Evolutionary conservation across 148 eudicot genomes (phyloP).

Genomic region (Camellia lanceoleosa): DNA sequence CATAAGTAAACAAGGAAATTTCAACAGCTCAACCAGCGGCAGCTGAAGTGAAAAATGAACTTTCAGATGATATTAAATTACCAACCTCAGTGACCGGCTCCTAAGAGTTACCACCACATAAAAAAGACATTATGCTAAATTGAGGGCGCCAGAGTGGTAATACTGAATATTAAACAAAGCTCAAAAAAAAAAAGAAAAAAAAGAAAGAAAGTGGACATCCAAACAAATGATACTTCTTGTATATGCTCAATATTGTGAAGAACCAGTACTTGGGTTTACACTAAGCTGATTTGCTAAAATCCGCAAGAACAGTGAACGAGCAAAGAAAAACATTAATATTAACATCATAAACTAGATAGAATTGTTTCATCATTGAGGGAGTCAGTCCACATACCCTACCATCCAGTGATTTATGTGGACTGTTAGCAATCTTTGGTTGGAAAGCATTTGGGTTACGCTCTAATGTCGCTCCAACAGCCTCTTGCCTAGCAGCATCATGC

Average conservation of each 20-base stretch:
- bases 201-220: too few relatives aligned
- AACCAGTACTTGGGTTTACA: background rate
- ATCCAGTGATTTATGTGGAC: slow-evolving; percentile 51
- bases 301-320: background rate
- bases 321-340: background rate
- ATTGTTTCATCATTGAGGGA: background rate
- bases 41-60: background rate
- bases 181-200: too few relatives aligned
- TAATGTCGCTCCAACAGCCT: slow-evolving; percentile 44
- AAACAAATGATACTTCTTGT: too few relatives aligned
- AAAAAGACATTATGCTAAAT: too few relatives aligned
- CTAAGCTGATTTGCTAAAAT: background rate
- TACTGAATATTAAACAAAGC: too few relatives aligned
- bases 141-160: too few relatives aligned
- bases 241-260: background rate
- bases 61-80: too few relatives aligned
- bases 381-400: slow-evolving; percentile 42
- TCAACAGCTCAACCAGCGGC: background rate
- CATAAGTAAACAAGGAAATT: background rate
- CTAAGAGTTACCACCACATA: too few relatives aligned
- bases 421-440: slow-evolving; percentile 64
- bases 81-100: too few relatives aligned
- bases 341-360: background rate
- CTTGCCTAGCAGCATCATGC: slow-evolving; percentile 57
- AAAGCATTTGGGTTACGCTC: slow-evolving; percentile 79